Evolutionary conservation across 2,329 filamentous ascomycete genomes (phyloP), one percentile per base, ranked within the genome.

Genomic region (Monosporascus sp.): DNA sequence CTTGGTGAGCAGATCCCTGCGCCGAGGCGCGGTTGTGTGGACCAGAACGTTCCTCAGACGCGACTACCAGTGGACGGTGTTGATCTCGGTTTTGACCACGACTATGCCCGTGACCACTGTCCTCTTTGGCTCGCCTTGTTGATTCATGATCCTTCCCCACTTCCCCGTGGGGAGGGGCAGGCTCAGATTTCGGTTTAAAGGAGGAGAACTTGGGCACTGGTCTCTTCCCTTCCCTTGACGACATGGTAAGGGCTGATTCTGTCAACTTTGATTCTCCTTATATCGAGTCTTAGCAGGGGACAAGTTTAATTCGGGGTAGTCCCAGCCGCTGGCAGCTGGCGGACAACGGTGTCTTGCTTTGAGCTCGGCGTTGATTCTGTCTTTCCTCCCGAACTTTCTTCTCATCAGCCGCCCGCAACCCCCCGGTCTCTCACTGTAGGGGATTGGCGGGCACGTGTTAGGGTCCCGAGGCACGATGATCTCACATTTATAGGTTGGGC

Each of bases 141-240:
- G 59, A 31, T 37, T 57, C 52, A 11, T 42, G n/a, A 38, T 49
- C 54, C 14, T 50, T 31, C 54, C 59, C 47, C 54, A 51, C 57
- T 52, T 50, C 46, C 48, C 45, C 14, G 48, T 52, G 55, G 37
- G 31, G 55, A 49, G 42, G 47, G 18, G 59, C 56, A 31, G 57
- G 9, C 17, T 53, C 50, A 14, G 63, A 51, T 55, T 77, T 79
- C 55, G 79, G 81, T 59, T 80, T 85, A 73, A 92, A 93, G 57
- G 88, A 92, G 20, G 82, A 76, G 64, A 93, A 92, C 61, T 85
- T 90, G 9, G 89, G 88, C 22, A 88, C 75, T 54, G 70, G 49
- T 46, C 44, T 51, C 52, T 59, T 63, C 31, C 53, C 56, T 50
- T 60, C 57, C 49, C 59, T 59, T 53, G 62, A 59, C 36, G 62